Base-by-base conservation (phyloP, 2,329 filamentous ascomycete species). In the Cladophialophora carrionii region DNA sequence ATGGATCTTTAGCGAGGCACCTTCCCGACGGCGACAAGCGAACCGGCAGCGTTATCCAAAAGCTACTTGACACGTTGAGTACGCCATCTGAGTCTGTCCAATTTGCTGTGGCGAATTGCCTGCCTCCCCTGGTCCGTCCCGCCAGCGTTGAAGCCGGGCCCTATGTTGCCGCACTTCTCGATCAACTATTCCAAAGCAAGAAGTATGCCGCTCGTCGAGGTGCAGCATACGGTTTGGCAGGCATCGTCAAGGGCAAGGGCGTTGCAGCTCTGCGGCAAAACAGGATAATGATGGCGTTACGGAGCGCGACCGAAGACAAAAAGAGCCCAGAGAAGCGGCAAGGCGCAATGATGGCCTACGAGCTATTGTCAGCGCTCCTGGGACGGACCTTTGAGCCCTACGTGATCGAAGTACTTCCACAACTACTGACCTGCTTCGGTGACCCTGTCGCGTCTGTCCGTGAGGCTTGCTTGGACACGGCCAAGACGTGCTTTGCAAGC, bases 1-100 rank as follows among this genome's bases (percentile, higher is more conserved):
- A 99, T 73, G 95, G 95, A 75, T 94, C 96, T 58, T 81, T 99
- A 43, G 95, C 93, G 51, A 88, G 91, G 58, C 95, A 99, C 81
- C 80, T 99, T 65, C 87, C 90, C 71, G 79, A 87, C 7, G 92
- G 92, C n/a, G 95, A 99, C 76, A 80, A 87, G 70, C 93, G 96
- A 73, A 87, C 98, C 56, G 92, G 93, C 0, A 88, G 90, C 63
- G 95, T 99, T 53, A 88, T 99, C 57, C 89, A 94, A 71, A 87
- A 92, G 68, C 83, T 99, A 24, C 83, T 99, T 62, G 87, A 88
- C 24, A 97, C 96, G 6, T 82, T 99, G 52, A 95, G 90, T 76
- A 98, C 94, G 12, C 95, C 95, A 31, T 98, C 95, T 0, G 95
- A 99, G 77, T 93, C 91, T 17, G 95, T 99, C 1, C 95, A 99